Conservation (phyloP, 345 rosid genomes). For the Melastoma malabathricum region DNA sequence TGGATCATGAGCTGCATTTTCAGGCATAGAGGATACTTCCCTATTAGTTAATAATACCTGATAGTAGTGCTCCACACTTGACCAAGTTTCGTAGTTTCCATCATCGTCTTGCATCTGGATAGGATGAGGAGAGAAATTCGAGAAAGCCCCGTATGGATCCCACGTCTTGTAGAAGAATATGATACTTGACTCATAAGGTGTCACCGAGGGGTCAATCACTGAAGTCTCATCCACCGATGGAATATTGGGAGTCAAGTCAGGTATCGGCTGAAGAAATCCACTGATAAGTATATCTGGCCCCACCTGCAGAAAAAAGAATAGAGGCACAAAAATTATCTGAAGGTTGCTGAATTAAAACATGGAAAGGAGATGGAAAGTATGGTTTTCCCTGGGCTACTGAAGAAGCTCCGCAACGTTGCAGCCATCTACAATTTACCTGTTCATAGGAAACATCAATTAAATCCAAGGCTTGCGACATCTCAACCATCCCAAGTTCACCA, state of each 20-base stretch:
- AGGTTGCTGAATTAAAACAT: background rate
- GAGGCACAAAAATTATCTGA: background rate
- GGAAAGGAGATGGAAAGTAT: background rate
- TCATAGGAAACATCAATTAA: slow-evolving; percentile 69
- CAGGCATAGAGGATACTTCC: background rate
- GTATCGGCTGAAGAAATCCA: slow-evolving; percentile 89
- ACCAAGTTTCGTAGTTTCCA: slow-evolving; percentile 54
- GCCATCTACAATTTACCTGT: slow-evolving; percentile 32
- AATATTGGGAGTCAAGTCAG: slow-evolving; percentile 63
- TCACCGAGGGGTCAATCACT: slow-evolving; percentile 68
- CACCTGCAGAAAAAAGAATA: background rate
- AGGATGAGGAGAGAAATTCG: slow-evolving; percentile 83
- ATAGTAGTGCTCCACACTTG: slow-evolving; percentile 74
- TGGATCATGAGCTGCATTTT: background rate
- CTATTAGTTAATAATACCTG: slow-evolving; percentile 33
- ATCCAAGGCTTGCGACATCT: slow-evolving; percentile 94
- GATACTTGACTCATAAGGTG: slow-evolving; percentile 58
- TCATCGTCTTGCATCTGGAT: slow-evolving; percentile 48
- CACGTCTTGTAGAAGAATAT: slow-evolving; percentile 86
- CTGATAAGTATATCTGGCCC: slow-evolving; percentile 44
- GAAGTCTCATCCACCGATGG: slow-evolving; percentile 75
- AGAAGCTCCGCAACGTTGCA: background rate
- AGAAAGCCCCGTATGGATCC: slow-evolving; percentile 92
- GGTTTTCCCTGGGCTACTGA: background rate
- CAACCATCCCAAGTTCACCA: slow-evolving; percentile 97